Evolutionary conservation across 192 early-diverging fungal genomes (phyloP), one percentile per base, ranked within the genome.

Genomic region (Coemansia umbellata): DNA sequence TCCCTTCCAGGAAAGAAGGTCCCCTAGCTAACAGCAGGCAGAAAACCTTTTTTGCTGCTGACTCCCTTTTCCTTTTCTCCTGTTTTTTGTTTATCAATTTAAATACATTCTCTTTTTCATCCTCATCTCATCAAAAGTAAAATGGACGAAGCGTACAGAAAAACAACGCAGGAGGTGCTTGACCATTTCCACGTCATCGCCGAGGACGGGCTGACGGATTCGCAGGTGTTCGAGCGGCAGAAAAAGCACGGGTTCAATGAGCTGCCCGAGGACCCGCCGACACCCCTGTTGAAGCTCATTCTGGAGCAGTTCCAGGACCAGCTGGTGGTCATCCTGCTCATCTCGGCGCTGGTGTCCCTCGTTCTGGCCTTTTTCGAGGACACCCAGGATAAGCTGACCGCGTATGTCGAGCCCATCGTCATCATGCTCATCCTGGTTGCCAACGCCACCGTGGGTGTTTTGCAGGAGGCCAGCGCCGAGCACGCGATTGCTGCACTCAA

Each of bases 261-360:
- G 74, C 82, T 99, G 30, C 91, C 95, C 45, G 85, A 90, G 35
- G 92, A 97, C 31, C 87, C 90, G 27, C 74, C 85, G 15, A 96
- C 92, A 5, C 92, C 97, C 11, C 72, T 98, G 4, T 94, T 90
- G 87, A 75, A 90, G 60, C 83, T 99, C 53, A 89, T 99, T 47
- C 61, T 93, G 42, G 95, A 94, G 72, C 97, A 99, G 78, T 98
- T 99, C 77, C 80, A 96, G 77, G 97, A 99, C 80, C 95, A 98
- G 69, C 85, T 99, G 31, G 97, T 99, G 21, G 78, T 98, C 31
- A 99, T 99, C 51, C 81, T 99, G 26, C 80, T 98, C 2, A 79
- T 70, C 47, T 94, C 97, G 17, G 97, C 97, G 31, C 82, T 77
- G 11, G 78, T 99, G 17, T 98, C 95, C 27, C 91, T 99, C 59